Percentiles rank a stretch among this genome's conserved stretches.
These are phyloP conservation scores for Spirogloea muscicola DNA, from an alignment of 139 green algal species.

Conservation along the genomic window DNA sequence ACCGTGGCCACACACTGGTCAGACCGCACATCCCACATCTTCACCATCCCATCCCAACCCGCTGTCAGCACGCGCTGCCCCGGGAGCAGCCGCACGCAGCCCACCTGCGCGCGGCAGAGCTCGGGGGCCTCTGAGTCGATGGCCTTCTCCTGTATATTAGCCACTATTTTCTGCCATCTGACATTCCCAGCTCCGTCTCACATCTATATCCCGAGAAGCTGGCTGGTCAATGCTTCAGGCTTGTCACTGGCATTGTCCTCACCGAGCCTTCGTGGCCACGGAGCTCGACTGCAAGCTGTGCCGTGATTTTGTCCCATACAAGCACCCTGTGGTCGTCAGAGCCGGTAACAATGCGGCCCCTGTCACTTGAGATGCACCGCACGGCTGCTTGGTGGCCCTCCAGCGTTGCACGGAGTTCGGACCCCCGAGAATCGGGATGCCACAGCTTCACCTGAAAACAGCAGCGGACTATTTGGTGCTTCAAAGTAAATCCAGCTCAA, in stretches of 20 bases:
- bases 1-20: slow-evolving; percentile 4
- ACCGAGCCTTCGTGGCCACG: slow-evolving; percentile 26
- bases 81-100: slow-evolving; percentile 14
- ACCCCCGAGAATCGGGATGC: slow-evolving; percentile 11
- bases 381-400: slow-evolving; percentile 12
- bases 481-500: no score
- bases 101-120: no score
- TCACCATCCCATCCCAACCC: slow-evolving; percentile 13
- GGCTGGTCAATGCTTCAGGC: no score
- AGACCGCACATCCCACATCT: slow-evolving; percentile 26
- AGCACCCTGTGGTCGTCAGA: slow-evolving; percentile 23
- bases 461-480: no score
- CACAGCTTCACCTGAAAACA: slow-evolving; percentile 28
- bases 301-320: slow-evolving; percentile 31
- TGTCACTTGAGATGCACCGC: slow-evolving; percentile 22
- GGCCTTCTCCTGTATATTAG: no score
- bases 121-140: no score
- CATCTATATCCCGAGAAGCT: no score
- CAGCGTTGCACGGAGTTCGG: slow-evolving; percentile 21
- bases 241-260: no score
- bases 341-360: slow-evolving; percentile 18
- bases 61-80: slow-evolving; percentile 21
- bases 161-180: no score
- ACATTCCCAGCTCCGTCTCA: no score
- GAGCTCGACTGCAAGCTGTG: slow-evolving; percentile 22